Base-by-base conservation (phyloP, 108 stramenopile genomes). In the Fragilaria crotonensis region DNA sequence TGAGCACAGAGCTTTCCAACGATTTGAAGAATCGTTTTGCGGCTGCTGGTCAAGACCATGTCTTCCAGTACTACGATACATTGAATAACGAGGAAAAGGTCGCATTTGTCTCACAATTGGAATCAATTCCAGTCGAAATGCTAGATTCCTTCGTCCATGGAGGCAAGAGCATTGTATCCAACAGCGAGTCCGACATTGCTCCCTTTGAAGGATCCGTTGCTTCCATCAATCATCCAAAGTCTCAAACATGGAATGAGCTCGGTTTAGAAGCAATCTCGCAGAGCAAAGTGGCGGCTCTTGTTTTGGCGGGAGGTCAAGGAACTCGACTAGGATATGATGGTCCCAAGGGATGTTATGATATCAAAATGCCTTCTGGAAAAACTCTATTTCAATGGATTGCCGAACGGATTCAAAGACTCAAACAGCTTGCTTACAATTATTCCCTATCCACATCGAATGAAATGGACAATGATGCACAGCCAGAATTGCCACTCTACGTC, bases 331-430 rank as follows among this genome's bases (percentile, higher is more conserved):
- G 97, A 9, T 98, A 84, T 63, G 67, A 78, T 48, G 92, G 94
- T 2, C 96, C 97, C 36, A 99, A 99, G 75, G 98, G 97, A 31
- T 88, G 83, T 81, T 98, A 96, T 72, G 77, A 92, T 63, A 95
- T 97, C 33, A 89, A 92, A 0, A 69, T 99, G 44, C 95, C 93
- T 0, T 91, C 90, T 32, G 59, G 70, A 18, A 72, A 76, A 55
- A 81, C 90, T 26, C 62, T 97, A 21, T 97, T 97, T 72, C 82
- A 81, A 29, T 59, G 95, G 47, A 80, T 93, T 59, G 79, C 77
- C 0, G 95, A 97, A 63, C 77, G 97, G 5, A 64, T 99, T 21
- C 33, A 54, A 25, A 79, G 73, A 45, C 63, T 97, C 0, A 61
- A 63, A 44, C 32, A 60, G 30, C 30, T 93, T 25, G 67, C 80